Evolutionary conservation across 2,329 filamentous ascomycete genomes (phyloP).

Genomic region (Cordyceps pruinosa): DNA sequence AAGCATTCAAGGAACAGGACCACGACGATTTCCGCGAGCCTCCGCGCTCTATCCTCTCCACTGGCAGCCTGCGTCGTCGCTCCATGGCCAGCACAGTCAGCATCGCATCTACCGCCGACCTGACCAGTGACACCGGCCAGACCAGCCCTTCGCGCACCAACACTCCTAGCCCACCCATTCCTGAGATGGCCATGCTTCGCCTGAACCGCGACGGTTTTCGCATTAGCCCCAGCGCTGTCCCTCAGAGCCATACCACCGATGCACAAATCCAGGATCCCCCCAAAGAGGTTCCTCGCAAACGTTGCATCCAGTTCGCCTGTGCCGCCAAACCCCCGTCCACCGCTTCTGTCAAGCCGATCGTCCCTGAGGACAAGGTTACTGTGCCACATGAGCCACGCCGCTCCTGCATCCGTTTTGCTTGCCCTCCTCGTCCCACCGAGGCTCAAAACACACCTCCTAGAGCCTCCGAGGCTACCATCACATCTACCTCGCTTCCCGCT

Average conservation of each 20-base stretch:
- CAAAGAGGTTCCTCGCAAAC: slow-evolving; percentile 52
- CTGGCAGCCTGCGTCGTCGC: slow-evolving; percentile 36
- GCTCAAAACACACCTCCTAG: slow-evolving; percentile 33
- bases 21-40: slow-evolving; percentile 4
- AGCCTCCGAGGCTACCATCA: slow-evolving; percentile 3
- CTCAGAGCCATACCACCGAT: slow-evolving; percentile 20
- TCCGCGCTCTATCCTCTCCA: slow-evolving; percentile 26
- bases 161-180: slow-evolving; percentile 81
- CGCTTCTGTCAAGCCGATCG: slow-evolving; percentile 22
- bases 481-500: not conserved
- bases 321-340: slow-evolving; percentile 50
- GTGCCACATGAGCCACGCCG: slow-evolving; percentile 40
- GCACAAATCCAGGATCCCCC: slow-evolving; percentile 34
- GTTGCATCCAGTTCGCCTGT: slow-evolving; percentile 91
- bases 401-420: slow-evolving; percentile 69
- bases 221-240: slow-evolving; percentile 20
- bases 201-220: slow-evolving; percentile 27
- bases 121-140: slow-evolving; percentile 89
- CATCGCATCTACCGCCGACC: slow-evolving; percentile 74
- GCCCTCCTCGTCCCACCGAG: slow-evolving; percentile 47
- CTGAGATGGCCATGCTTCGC: slow-evolving; percentile 44
- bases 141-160: slow-evolving; percentile 84
- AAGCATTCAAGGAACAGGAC: slow-evolving; percentile 57
- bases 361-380: slow-evolving; percentile 27
- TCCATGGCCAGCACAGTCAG: slow-evolving; percentile 78